phyloP scores from a whole-genome alignment of 2,329 filamentous ascomycete genomes.

The Moelleriella libera region DNA sequence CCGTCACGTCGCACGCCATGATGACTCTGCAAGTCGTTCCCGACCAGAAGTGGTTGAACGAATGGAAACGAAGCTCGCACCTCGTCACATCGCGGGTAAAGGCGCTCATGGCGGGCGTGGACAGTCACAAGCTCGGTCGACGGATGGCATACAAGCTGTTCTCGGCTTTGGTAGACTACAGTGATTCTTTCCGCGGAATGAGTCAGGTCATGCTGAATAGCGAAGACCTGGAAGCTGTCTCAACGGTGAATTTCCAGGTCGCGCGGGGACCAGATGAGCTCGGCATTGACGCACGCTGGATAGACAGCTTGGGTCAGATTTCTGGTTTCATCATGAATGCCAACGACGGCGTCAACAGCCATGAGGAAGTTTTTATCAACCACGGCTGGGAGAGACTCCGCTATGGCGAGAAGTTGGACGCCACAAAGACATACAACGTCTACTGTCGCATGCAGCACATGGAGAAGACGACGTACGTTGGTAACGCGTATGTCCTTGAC shows the following conservation, averaged over 20 bases:
- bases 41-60: not conserved
- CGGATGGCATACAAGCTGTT: conserved; percentile 7
- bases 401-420: not conserved
- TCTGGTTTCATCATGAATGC: conserved; percentile 49
- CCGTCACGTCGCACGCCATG: not conserved
- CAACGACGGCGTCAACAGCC: conserved; percentile 37
- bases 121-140: not conserved
- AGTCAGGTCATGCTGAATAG: conserved; percentile 2
- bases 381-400: conserved; percentile 38
- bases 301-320: conserved; percentile 44
- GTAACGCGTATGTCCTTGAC: not conserved
- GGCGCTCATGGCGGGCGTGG: conserved; percentile 2
- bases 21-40: not conserved
- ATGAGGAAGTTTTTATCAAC: conserved; percentile 42
- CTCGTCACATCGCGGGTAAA: conserved; percentile 3
- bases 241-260: not conserved
- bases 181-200: conserved; percentile 3
- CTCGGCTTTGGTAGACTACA: conserved; percentile 4
- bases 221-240: not conserved
- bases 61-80: conserved; percentile 9
- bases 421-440: conserved; percentile 13
- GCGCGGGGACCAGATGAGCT: conserved; percentile 28
- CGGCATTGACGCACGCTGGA: conserved; percentile 38
- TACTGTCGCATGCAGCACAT: conserved; percentile 20
- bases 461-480: not conserved